Conservation (phyloP, 208 protist species). For the Trypanosoma melophagium region DNA sequence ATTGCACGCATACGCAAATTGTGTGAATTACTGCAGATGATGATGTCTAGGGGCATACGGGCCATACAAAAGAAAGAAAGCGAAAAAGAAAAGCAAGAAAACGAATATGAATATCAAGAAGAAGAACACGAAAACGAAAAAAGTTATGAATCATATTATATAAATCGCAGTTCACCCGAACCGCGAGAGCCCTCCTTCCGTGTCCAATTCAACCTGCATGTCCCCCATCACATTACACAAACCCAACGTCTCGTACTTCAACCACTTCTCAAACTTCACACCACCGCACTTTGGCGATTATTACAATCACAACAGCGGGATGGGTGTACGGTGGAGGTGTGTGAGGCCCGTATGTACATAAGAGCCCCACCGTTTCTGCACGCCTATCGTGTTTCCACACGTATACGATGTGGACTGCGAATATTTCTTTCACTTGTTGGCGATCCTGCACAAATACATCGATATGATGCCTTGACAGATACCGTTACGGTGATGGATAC, state of each 20-base stretch:
- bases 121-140: not conserved
- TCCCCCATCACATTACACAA: not conserved
- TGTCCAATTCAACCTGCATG: not conserved
- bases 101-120: not conserved
- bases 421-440: conserved; percentile 27
- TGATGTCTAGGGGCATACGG: conserved; percentile 6
- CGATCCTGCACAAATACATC: conserved; percentile 23
- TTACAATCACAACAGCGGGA: no score
- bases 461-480: conserved; percentile 19
- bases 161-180: no score
- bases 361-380: conserved; percentile 14
- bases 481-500: not conserved
- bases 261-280: conserved; percentile 17
- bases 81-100: not conserved
- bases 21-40: conserved; percentile 27
- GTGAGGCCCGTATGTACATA: conserved; percentile 13
- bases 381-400: conserved; percentile 28
- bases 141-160: no score
- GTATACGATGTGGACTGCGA: conserved; percentile 16
- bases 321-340: conserved; percentile 27
- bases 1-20: conserved; percentile 15
- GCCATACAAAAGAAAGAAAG: not conserved
- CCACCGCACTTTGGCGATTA: not conserved
- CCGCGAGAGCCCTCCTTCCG: not conserved
- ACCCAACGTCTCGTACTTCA: not conserved